phyloP scores from a whole-genome alignment of 768 basidiomycete genomes.

The Piloderma croceum region DNA sequence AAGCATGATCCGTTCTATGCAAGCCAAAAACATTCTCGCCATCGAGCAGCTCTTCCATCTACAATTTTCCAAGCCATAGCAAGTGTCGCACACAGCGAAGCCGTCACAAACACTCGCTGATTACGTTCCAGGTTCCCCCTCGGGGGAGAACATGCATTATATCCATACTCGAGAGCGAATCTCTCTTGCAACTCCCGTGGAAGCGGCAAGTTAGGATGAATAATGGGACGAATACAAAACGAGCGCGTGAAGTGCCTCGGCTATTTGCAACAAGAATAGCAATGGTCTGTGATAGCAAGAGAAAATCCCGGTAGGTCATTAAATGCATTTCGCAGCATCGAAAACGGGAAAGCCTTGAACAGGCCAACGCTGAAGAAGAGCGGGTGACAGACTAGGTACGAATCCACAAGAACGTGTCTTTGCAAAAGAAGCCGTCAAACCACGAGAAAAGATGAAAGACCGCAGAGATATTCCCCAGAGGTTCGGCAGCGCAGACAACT shows the following conservation, averaged over 20 bases:
- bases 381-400: constrained; percentile 9
- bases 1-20: constrained; percentile 19
- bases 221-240: constrained; percentile 13
- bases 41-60: constrained; percentile 9
- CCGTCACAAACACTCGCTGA: constrained; percentile 11
- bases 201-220: constrained; percentile 35
- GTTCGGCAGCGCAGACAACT: constrained; percentile 24
- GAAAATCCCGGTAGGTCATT: constrained; percentile 13
- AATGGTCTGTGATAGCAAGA: constrained; percentile 3
- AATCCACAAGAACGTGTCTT: constrained; percentile 28
- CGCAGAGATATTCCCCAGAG: constrained; percentile 8
- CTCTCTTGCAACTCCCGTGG: constrained; percentile 47
- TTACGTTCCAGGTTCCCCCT: constrained; percentile 20
- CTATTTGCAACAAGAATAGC: constrained; percentile 13
- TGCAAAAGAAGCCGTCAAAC: constrained; percentile 13
- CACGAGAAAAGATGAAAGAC: constrained; percentile 2
- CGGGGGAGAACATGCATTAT: constrained; percentile 11
- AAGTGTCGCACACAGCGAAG: constrained; percentile 11
- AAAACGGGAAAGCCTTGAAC: constrained; percentile 12
- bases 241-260: constrained; percentile 7
- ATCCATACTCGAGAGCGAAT: constrained; percentile 49
- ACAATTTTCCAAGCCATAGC: constrained; percentile 14
- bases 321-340: constrained; percentile 7
- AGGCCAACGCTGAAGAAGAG: constrained; percentile 22
- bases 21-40: neutral